Evolutionary conservation across 23 red algal species (phyloP), one percentile per base, ranked within the genome.

Genomic region (Chondrus crispus): DNA sequence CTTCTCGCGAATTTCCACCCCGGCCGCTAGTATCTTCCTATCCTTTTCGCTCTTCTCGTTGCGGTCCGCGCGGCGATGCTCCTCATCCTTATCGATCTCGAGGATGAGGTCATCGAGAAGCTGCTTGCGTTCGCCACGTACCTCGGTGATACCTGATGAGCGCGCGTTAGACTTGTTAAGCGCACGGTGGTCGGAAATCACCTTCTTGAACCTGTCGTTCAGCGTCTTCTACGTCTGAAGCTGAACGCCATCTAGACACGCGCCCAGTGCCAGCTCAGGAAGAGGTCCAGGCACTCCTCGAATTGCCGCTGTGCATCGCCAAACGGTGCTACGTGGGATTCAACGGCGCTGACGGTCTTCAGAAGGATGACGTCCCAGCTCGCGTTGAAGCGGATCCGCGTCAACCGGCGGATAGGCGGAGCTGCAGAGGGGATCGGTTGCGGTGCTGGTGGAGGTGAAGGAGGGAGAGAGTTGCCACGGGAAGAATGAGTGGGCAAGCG

Each of bases 31-130:
- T 20, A 80, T 16, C 18, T 29, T 19, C 39, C 29, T 45, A 16
- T 80, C 77, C 44, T 33, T 8, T 51, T 82, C 77, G 26, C 44
- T 82, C 46, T 46, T 37, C 48, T 82, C 77, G 28, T 82, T 51
- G 22, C 42, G 32, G 26, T 16, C 12, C 44, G 77, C 77, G 22
- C 5, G 50, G 22, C 48, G 42, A 41, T 37, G 24, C 77, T 82
- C 77, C 48, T 82, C 45, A 26, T 28, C 39, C 48, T 58, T 29
- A 29, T 82, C 77, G 44, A 82, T 82, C 9, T 41, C 77, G 5
- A 82, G 45, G 29, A 57, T 82, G 20, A 82, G 26, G 48, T 82
- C 51, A 51, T 82, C 77, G 26, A 82, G 47, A 20, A 82, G 77
- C 44, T 46, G 20, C 77, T 55, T 47, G 26, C 77, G 45, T 51